A percentile compares a stretch with the other conserved stretches of the same genome.
phyloP scores from a whole-genome alignment of 495 filamentous ascomycete species.

The Hypoxylon intermedium region DNA sequence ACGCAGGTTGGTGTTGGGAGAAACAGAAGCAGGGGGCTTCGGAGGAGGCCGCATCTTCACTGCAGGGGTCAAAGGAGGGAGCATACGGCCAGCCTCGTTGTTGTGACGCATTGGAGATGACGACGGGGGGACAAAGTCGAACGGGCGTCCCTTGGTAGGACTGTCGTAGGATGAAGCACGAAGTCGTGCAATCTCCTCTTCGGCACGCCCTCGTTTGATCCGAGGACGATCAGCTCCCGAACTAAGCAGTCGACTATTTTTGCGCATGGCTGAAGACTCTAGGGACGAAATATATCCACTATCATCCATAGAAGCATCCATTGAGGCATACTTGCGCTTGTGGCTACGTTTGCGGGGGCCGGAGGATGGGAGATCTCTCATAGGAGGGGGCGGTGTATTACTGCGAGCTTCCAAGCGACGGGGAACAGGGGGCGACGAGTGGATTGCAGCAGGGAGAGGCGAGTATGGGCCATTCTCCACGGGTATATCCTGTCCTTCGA shows the following conservation, averaged over 20 bases:
- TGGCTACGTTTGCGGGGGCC: constrained; percentile 61
- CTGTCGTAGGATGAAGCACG: constrained; percentile 93
- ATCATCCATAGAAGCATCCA: constrained; percentile 90
- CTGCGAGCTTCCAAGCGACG: constrained; percentile 66
- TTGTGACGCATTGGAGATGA: constrained; percentile 67
- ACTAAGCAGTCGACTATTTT: constrained; percentile 66
- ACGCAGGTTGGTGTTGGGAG: constrained; percentile 92
- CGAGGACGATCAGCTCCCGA: constrained; percentile 79
- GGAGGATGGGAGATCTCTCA: constrained; percentile 65
- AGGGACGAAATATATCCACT: constrained; percentile 97
- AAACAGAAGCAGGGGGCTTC: constrained; percentile 84
- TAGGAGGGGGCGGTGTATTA: constrained; percentile 77
- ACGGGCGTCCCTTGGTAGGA: constrained; percentile 68
- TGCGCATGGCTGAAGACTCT: constrained; percentile 87
- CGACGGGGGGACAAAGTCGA: constrained; percentile 54
- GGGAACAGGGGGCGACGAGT: constrained; percentile 88
- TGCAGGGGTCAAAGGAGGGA: constrained; percentile 84
- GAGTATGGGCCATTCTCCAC: constrained; percentile 64
- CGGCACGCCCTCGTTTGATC: constrained; percentile 84
- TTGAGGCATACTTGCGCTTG: constrained; percentile 74
- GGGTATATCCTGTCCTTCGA: constrained; percentile 58
- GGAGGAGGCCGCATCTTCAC: constrained; percentile 83
- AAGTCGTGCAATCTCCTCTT: constrained; percentile 94
- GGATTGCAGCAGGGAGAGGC: constrained; percentile 61
- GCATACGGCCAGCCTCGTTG: constrained; percentile 65